Evolutionary conservation across 176 grass and related monocot species (phyloP).

Genomic region (maize (Zea mays)): Zm-B73-REFERENCE-NAM-5.0 NC_050096.1:260111001-260111500

Average conservation of each 20-base stretch:
- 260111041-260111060: background rate
- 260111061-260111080: background rate
- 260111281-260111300: conserved; percentile 42
- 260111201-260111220: background rate
- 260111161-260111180: background rate
- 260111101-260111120: background rate
- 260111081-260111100: background rate
- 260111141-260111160: background rate
- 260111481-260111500: background rate
- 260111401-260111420: conserved; percentile 40
- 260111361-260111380: conserved; percentile 5
- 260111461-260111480: background rate
- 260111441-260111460: background rate
- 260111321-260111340: conserved; percentile 97
- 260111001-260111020: background rate
- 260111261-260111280: conserved; percentile 12
- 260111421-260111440: background rate
- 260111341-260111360: conserved; percentile 91
- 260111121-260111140: background rate
- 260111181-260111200: background rate
- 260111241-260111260: conserved; percentile 11
- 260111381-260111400: background rate
- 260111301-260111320: conserved; percentile 98
- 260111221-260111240: background rate
- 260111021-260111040: background rate